These are phyloP conservation scores for Incumbomyces delicatus DNA, from an alignment of 2,329 filamentous ascomycete genomes.

Conservation along the genomic window DNA sequence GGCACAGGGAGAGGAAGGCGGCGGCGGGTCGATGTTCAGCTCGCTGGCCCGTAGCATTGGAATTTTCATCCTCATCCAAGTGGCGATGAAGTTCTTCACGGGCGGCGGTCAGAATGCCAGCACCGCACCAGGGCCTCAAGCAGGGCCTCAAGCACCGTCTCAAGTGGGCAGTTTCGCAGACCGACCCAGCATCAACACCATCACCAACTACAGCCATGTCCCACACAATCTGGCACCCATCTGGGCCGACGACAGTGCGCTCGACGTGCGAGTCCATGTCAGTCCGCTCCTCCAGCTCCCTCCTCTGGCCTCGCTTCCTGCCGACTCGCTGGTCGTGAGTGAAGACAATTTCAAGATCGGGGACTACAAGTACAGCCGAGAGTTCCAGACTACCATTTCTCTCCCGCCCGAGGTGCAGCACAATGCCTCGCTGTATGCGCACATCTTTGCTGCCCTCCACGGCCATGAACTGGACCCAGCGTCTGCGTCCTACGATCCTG, in stretches of 20 bases:
- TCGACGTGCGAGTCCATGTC: constrained; percentile 80
- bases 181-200: constrained; percentile 49
- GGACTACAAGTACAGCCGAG: constrained; percentile 68
- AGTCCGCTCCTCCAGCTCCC: constrained; percentile 63
- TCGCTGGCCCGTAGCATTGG: constrained; percentile 1
- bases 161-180: constrained; percentile 54
- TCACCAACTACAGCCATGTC: constrained; percentile 52
- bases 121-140: neutral
- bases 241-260: constrained; percentile 66
- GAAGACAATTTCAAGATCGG: constrained; percentile 73
- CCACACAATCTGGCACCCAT: constrained; percentile 72
- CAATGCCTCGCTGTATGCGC: constrained; percentile 88
- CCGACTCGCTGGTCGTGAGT: constrained; percentile 62
- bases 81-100: neutral
- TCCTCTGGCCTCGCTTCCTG: constrained; percentile 54
- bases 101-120: neutral
- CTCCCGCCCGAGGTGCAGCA: constrained; percentile 74
- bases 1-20: neutral
- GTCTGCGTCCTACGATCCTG: constrained; percentile 59
- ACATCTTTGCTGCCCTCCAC: constrained; percentile 76
- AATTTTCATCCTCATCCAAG: neutral
- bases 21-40: neutral
- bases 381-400: constrained; percentile 64
- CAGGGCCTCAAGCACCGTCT: constrained; percentile 14
- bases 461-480: constrained; percentile 70